A percentile compares a stretch with the other conserved stretches of the same genome.
phyloP scores from a whole-genome alignment of 805 yeast species.

The Zygosaccharomyces bailii region DNA sequence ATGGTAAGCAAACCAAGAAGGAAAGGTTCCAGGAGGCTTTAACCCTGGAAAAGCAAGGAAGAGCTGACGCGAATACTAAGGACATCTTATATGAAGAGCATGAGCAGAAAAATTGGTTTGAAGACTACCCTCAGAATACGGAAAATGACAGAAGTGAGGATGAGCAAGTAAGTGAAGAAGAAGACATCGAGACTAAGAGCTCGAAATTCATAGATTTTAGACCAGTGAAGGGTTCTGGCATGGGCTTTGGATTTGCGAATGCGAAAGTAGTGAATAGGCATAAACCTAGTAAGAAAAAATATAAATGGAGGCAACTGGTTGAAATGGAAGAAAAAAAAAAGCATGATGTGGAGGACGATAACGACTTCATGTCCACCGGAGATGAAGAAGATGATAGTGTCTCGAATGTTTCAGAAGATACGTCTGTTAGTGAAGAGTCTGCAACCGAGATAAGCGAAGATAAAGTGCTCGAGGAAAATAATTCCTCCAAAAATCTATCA shows the following conservation, averaged over 20 bases:
- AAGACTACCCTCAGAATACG: slow-evolving; percentile 23
- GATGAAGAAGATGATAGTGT: slow-evolving; percentile 25
- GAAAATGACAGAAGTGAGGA: slow-evolving; percentile 19
- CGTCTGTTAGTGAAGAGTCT: slow-evolving; percentile 17
- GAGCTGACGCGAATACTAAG: slow-evolving; percentile 55
- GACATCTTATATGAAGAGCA: slow-evolving; percentile 69
- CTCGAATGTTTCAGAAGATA: slow-evolving; percentile 16
- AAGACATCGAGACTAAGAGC: slow-evolving; percentile 12
- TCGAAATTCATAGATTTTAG: slow-evolving; percentile 68
- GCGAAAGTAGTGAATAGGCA: slow-evolving; percentile 45
- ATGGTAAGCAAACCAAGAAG: slow-evolving; percentile 61
- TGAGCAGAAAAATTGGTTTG: slow-evolving; percentile 58
- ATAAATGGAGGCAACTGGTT: slow-evolving; percentile 69
- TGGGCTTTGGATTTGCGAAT: slow-evolving; percentile 67
- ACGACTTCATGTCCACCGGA: slow-evolving; percentile 49
- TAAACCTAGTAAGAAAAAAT: slow-evolving; percentile 45
- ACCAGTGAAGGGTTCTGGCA: slow-evolving; percentile 54
- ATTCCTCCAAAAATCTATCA: slow-evolving; percentile 29
- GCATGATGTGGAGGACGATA: slow-evolving; percentile 52
- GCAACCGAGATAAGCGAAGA: slow-evolving; percentile 10
- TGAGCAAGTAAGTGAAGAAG: slow-evolving; percentile 25
- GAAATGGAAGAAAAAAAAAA: slow-evolving; percentile 46
- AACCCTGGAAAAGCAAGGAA: slow-evolving; percentile 66
- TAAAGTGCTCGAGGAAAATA: slow-evolving; percentile 22
- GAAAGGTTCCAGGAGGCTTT: slow-evolving; percentile 76